Percentiles rank a stretch among this genome's conserved stretches.
Evolutionary conservation across 176 grass and related monocot genomes (phyloP).

Genomic region (Paspalum vaginatum): DNA sequence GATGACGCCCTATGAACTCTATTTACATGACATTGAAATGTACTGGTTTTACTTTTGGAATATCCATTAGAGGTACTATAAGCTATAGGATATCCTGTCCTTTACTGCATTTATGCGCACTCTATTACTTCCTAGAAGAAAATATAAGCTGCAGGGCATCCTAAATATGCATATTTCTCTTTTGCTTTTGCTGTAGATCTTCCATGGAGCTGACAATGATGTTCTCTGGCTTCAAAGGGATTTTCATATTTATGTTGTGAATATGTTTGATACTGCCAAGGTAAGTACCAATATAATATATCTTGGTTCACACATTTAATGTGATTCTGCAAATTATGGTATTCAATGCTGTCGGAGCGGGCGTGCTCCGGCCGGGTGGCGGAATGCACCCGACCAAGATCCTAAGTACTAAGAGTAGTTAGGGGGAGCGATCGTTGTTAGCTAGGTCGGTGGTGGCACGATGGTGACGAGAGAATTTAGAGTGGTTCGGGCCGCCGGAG

Average conservation of each 20-base stretch:
- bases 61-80: slow-evolving; percentile 7
- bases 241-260: slow-evolving; percentile 96
- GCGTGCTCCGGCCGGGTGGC: too few relatives aligned
- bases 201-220: slow-evolving; percentile 97
- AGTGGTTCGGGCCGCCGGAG: too few relatives aligned
- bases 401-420: too few relatives aligned
- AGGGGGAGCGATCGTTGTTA: too few relatives aligned
- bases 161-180: slow-evolving; percentile 14
- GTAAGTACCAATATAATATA: slow-evolving; percentile 37
- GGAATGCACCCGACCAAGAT: too few relatives aligned
- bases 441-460: too few relatives aligned
- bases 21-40: slow-evolving; percentile 9
- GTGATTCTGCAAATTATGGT: slow-evolving; percentile 15
- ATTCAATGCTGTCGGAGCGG: too few relatives aligned
- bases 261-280: slow-evolving; percentile 99
- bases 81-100: not conserved
- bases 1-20: not conserved
- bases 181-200: slow-evolving; percentile 56
- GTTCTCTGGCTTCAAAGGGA: slow-evolving; percentile 97
- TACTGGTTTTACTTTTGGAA: slow-evolving; percentile 3
- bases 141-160: not conserved
- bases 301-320: slow-evolving; percentile 4
- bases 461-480: too few relatives aligned
- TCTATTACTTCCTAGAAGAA: slow-evolving; percentile 15
- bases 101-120: slow-evolving; percentile 5